phyloP scores from a whole-genome alignment of 2,329 filamentous ascomycete genomes.

The Sordariomycetes sp. region DNA sequence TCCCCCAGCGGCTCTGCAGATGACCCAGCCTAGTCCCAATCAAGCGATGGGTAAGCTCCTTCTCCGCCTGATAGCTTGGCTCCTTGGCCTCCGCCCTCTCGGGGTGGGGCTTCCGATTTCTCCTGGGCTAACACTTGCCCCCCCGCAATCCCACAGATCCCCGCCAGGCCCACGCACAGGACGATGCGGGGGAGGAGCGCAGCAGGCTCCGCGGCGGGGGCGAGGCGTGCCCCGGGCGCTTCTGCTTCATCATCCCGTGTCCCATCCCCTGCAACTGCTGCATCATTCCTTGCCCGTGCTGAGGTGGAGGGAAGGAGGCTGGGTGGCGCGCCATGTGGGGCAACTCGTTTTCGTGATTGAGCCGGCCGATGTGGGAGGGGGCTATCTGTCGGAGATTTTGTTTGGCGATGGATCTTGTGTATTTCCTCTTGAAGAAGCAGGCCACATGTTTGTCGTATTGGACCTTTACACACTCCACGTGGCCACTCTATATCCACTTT shows the following conservation, averaged over 20 bases:
- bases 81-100: too few relatives aligned
- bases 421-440: too few relatives aligned
- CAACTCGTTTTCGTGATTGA: neutral
- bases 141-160: neutral
- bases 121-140: neutral
- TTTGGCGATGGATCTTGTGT: too few relatives aligned
- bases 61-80: neutral
- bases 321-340: neutral
- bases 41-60: neutral
- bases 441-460: too few relatives aligned
- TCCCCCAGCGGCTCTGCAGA: neutral
- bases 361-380: too few relatives aligned
- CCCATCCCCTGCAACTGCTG: conserved; percentile 21
- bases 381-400: too few relatives aligned
- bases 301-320: neutral
- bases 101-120: neutral
- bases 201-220: conserved; percentile 6
- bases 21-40: neutral
- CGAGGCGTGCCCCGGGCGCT: conserved; percentile 17
- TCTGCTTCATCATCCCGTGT: conserved; percentile 23
- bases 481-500: too few relatives aligned
- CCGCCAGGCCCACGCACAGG: neutral
- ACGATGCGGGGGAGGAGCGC: neutral
- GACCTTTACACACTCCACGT: too few relatives aligned
- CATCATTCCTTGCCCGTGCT: conserved; percentile 11